Evolutionary conservation across 2,329 filamentous ascomycete genomes (phyloP).

Genomic region (Trichothecium sympodiale): DNA sequence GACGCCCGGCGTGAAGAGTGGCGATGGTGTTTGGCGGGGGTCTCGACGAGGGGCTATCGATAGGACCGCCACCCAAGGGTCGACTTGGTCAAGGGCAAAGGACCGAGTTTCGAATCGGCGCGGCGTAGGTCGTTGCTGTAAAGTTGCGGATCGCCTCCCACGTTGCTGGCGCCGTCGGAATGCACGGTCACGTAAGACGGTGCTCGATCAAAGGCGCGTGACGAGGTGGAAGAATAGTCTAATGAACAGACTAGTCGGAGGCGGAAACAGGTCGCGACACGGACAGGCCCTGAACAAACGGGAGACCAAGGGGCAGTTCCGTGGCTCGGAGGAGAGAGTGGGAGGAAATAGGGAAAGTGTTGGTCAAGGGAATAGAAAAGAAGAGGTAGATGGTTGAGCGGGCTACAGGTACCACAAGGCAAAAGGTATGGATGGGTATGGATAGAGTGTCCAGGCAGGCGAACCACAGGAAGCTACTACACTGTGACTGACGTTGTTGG

Average conservation of each 20-base stretch:
- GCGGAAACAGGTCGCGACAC: neutral
- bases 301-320: neutral
- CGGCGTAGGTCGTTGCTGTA: no score
- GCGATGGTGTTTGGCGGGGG: constrained; percentile 1
- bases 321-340: neutral
- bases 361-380: neutral
- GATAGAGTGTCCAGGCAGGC: no score
- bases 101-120: neutral
- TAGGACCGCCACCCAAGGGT: neutral
- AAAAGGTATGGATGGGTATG: no score
- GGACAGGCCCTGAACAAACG: no score
- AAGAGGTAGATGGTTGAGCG: neutral
- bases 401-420: no score
- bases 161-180: neutral
- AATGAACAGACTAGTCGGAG: neutral
- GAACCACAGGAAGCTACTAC: no score
- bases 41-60: constrained; percentile 3
- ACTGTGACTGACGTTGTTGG: no score
- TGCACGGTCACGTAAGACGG: neutral
- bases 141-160: no score
- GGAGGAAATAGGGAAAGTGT: neutral
- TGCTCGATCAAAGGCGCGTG: neutral
- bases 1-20: neutral
- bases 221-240: neutral
- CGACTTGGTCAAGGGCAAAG: neutral